phyloP scores from a whole-genome alignment of 345 rosid species.

The Anacardium occidentale region DNA sequence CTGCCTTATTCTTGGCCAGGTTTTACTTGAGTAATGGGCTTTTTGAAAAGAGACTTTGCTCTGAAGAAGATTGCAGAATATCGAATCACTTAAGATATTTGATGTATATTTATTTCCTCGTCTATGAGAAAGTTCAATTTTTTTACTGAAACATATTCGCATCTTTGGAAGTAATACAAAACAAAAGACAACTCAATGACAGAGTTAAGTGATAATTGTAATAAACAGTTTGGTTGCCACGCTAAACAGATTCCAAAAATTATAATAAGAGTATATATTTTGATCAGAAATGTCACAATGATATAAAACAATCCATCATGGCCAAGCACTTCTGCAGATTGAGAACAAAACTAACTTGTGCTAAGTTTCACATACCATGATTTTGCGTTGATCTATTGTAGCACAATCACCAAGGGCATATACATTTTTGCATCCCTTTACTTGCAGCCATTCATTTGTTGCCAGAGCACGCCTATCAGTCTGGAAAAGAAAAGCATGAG shows the following conservation, averaged over 20 bases:
- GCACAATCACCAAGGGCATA: conserved; percentile 98
- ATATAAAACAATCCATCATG: conserved; percentile 8
- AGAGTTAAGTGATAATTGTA: not conserved
- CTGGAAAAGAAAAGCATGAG: conserved; percentile 33
- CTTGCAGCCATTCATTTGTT: conserved; percentile 87
- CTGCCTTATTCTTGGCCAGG: not conserved
- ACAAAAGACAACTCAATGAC: not conserved
- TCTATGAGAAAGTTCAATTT: not conserved
- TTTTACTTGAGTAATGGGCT: not conserved
- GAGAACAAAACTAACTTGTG: conserved; percentile 8
- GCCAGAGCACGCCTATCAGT: conserved; percentile 66
- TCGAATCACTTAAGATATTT: not conserved
- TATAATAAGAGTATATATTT: not conserved
- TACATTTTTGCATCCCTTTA: conserved; percentile 74
- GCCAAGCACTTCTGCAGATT: not conserved
- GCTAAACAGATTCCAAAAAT: not conserved
- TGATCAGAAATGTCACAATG: not conserved
- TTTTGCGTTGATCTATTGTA: conserved; percentile 78
- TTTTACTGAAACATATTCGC: not conserved
- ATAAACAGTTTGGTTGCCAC: not conserved
- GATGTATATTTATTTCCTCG: not conserved
- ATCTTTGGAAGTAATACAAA: not conserved
- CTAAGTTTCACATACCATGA: conserved; percentile 54
- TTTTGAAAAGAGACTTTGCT: not conserved
- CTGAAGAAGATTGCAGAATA: not conserved